These are phyloP conservation scores for Irpex rosettiformis DNA, from an alignment of 1,284 basidiomycete species.

Conservation along the genomic window DNA sequence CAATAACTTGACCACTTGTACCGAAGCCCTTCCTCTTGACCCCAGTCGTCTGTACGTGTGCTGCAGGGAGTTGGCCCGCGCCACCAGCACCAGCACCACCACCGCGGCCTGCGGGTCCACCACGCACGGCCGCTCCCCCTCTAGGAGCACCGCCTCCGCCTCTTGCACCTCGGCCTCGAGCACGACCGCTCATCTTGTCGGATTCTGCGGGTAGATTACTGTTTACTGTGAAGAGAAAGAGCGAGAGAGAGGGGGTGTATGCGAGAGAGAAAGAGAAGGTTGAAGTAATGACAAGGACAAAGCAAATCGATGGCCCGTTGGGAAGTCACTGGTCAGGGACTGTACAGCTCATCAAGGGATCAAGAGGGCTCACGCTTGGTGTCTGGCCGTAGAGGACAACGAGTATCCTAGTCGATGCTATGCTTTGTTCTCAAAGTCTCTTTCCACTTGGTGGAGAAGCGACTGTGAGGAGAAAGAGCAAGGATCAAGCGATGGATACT, in stretches of 20 bases:
- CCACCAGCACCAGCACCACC: conserved; percentile 27
- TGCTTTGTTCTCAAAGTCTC: not conserved
- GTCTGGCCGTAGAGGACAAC: not conserved
- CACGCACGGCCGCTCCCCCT: not conserved
- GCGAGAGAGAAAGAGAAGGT: not conserved
- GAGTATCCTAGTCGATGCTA: not conserved
- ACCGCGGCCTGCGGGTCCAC: conserved; percentile 5
- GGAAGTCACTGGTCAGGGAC: not conserved
- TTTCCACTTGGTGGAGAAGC: not conserved
- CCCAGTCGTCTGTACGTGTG: conserved; percentile 54
- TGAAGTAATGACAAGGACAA: not conserved
- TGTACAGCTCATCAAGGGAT: not conserved
- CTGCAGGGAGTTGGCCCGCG: conserved; percentile 23
- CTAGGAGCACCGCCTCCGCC: not conserved
- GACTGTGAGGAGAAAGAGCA: conserved; percentile 2
- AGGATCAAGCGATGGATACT: not conserved
- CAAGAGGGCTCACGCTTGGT: not conserved
- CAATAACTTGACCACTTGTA: conserved; percentile 44
- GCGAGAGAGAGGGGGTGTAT: not conserved
- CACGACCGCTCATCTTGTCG: conserved; percentile 9
- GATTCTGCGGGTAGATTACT: not conserved
- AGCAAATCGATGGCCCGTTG: not conserved
- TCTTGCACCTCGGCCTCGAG: conserved; percentile 8
- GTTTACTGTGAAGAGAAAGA: conserved; percentile 2
- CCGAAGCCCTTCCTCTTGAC: conserved; percentile 65